Evolutionary conservation across 2,329 filamentous ascomycete species (phyloP), one percentile per base, ranked within the genome.

Genomic region (Phyllosticta paracitricarpa): DNA sequence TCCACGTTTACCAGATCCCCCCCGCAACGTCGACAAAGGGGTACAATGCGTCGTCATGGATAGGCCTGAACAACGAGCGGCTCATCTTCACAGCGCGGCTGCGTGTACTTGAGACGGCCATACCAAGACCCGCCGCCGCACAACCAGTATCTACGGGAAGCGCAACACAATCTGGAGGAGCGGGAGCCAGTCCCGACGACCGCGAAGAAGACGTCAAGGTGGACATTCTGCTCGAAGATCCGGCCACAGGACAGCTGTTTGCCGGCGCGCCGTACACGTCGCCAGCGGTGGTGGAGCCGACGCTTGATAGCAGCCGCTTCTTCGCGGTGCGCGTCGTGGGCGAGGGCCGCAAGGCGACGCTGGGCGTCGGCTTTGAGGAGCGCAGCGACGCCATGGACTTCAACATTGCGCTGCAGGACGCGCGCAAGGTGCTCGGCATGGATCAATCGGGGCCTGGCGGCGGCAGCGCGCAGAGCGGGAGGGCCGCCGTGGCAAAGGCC

Each of bases 321-420:
- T 96, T 96, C 70, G 91, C 91, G 5, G 72, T 96, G 40, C 81
- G 88, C 14, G 90, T 96, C 1, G 84, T 89, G 62, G 89, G 91
- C 64, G 87, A 86, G 40, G 82, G 82, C 51, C 81, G 87, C 67
- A 92, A 91, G 72, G 91, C 91, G 10, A 83, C 89, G 54, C 76
- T 96, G 63, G 91, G 91, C 9, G 84, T 96, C 66, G 91, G 91
- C 9, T 96, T 95, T 70, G 90, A 95, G 77, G 90, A 96, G 73
- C 80, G 91, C 57, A 86, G 84, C 69, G 89, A 93, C 68, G 89
- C 91, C 1, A 93, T 96, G 67, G 91, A 96, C 71, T 91, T 96
- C 69, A 84, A 84, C 64, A 88, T 95, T 58, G 84, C 87, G 17
- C 76, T 96, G 71, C 88, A 92, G 73, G 90, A 94, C 72, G 87